Percentiles rank a stretch among this genome's conserved stretches.
These are phyloP conservation scores for Tulasnella sp. DNA, from an alignment of 768 basidiomycete genomes.

Conservation along the genomic window DNA sequence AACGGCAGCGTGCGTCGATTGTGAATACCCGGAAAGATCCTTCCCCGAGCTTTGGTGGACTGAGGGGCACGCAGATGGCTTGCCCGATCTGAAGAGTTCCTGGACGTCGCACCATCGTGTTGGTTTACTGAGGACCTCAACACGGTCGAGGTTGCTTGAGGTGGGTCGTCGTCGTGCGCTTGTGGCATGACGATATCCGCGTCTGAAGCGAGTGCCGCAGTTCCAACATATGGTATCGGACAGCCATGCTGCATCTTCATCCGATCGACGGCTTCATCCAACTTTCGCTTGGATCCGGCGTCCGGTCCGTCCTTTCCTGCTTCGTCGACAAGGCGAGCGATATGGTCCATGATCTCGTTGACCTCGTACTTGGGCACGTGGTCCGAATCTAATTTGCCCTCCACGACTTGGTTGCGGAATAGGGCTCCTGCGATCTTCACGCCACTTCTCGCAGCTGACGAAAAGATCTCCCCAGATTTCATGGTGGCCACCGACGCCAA, in stretches of 20 bases:
- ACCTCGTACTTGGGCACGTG: not conserved
- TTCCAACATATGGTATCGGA: constrained; percentile 19
- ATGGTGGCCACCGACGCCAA: constrained; percentile 60
- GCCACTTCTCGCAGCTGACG: constrained; percentile 47
- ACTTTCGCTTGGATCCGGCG: constrained; percentile 7
- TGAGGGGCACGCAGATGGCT: too few relatives aligned
- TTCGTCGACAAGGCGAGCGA: not conserved
- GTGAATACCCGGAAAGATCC: too few relatives aligned
- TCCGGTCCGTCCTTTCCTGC: not conserved
- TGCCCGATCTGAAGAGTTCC: not conserved
- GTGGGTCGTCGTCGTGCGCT: not conserved
- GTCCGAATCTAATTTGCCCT: not conserved
- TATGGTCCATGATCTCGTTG: not conserved
- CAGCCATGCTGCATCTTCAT: constrained; percentile 12
- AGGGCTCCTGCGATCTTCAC: constrained; percentile 40
- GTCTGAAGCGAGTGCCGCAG: not conserved
- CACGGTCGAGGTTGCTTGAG: not conserved
- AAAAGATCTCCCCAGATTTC: constrained; percentile 48
- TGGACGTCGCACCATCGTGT: not conserved
- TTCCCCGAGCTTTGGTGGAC: too few relatives aligned
- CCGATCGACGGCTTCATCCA: not conserved
- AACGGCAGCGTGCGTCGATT: too few relatives aligned
- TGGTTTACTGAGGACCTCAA: not conserved
- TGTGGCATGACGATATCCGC: not conserved
- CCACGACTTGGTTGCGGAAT: constrained; percentile 3